These are phyloP conservation scores for Calophaca sinica DNA, from an alignment of 306 rosid genomes.

Conservation along the genomic window DNA sequence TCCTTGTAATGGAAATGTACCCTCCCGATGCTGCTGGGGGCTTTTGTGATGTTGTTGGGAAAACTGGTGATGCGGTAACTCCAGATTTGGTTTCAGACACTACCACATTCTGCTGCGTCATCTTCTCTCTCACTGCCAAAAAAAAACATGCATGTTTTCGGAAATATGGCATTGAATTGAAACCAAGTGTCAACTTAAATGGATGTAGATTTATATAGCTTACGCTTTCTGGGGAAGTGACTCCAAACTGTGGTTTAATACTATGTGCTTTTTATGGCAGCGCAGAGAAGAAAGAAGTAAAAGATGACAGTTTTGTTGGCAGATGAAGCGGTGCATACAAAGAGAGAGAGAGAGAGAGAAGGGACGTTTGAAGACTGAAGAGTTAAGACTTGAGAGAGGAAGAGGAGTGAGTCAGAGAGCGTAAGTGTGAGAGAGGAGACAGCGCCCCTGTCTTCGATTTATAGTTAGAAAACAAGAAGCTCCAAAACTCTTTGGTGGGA, in stretches of 20 bases:
- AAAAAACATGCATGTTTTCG: too few species aligned
- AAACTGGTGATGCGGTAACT: conserved; percentile 36
- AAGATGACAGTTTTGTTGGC: neutral
- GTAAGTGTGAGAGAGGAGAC: conserved; percentile 30
- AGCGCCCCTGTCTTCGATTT: conserved; percentile 54
- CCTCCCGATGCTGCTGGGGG: conserved; percentile 59
- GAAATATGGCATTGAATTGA: too few species aligned
- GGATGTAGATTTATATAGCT: neutral
- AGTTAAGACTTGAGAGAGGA: neutral
- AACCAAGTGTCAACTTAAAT: neutral
- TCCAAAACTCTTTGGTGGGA: conserved; percentile 45
- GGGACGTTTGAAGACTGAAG: conserved; percentile 1
- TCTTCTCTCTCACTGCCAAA: conserved; percentile 48
- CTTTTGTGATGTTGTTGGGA: conserved; percentile 54
- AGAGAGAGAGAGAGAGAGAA: neutral
- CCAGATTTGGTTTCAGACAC: conserved; percentile 56
- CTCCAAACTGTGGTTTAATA: neutral
- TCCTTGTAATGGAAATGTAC: conserved; percentile 63
- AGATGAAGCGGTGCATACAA: neutral
- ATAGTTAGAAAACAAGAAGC: conserved; percentile 55
- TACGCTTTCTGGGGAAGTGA: neutral
- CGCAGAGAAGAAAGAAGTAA: neutral
- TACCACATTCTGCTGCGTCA: conserved; percentile 84
- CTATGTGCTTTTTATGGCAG: neutral
- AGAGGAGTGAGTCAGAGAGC: conserved; percentile 5